phyloP scores from a whole-genome alignment of 495 filamentous ascomycete species.

The Aspergillus biplanus region DNA sequence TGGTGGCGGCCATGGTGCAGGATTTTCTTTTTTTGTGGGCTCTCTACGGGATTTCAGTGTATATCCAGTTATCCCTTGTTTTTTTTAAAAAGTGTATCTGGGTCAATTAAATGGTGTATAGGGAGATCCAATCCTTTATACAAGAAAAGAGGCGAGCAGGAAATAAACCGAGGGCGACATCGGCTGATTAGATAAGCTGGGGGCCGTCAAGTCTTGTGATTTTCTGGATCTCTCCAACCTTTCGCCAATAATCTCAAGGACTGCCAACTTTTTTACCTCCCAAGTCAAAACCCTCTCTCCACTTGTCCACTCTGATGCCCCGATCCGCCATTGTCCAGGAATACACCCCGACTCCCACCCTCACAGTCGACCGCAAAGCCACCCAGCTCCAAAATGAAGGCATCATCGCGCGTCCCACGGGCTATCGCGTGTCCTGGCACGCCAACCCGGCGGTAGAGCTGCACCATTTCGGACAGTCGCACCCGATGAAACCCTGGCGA shows the following conservation, averaged over 20 bases:
- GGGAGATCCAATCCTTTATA: neutral
- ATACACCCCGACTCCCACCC: conserved; percentile 62
- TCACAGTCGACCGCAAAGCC: conserved; percentile 66
- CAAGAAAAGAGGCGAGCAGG: neutral
- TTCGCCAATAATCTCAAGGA: neutral
- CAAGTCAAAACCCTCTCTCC: conserved; percentile 11
- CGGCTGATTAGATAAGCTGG: conserved; percentile 19
- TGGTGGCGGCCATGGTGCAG: conserved; percentile 7
- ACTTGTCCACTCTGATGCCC: conserved; percentile 37
- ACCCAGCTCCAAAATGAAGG: conserved; percentile 69
- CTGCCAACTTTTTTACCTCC: neutral
- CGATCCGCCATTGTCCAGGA: conserved; percentile 69
- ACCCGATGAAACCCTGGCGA: conserved; percentile 99
- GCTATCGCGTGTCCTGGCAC: conserved; percentile 95
- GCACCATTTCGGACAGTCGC: conserved; percentile 91
- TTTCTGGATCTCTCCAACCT: conserved; percentile 15
- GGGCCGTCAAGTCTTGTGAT: conserved; percentile 11
- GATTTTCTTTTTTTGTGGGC: neutral
- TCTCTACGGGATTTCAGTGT: neutral
- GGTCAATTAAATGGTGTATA: neutral
- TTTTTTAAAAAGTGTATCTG: neutral
- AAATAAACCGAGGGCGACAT: conserved; percentile 16
- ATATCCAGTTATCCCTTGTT: neutral
- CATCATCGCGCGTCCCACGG: conserved; percentile 71
- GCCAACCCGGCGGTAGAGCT: conserved; percentile 93